A percentile compares a stretch with the other conserved stretches of the same genome.
Conservation (phyloP, 2,329 filamentous ascomycete genomes). For the Lasiodiplodia gonubiensis region DNA sequence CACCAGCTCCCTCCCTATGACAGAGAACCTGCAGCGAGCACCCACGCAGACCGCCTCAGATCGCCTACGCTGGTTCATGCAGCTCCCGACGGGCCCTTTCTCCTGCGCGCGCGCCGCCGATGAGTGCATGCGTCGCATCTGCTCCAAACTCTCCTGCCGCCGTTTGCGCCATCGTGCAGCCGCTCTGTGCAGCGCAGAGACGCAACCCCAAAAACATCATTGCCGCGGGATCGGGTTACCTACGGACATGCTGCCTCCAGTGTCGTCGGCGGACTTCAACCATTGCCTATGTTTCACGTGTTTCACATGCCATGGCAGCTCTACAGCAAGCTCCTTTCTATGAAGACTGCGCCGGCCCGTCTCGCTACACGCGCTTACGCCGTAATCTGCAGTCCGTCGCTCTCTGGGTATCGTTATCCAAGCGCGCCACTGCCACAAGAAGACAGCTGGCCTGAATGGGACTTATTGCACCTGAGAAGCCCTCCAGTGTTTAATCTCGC, state of each 20-base stretch:
- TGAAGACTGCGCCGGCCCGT: background rate
- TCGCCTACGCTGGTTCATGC: slow-evolving; percentile 28
- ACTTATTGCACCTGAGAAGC: background rate
- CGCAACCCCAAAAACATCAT: slow-evolving; percentile 2
- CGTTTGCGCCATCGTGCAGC: slow-evolving; percentile 40
- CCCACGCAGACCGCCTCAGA: slow-evolving; percentile 26
- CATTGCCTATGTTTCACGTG: background rate
- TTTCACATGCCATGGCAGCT: background rate
- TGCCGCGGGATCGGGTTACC: background rate
- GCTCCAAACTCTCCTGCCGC: slow-evolving; percentile 29
- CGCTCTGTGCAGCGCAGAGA: slow-evolving; percentile 1
- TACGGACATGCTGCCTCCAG: background rate
- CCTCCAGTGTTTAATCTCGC: background rate
- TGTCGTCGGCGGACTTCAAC: background rate
- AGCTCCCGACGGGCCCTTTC: slow-evolving; percentile 11
- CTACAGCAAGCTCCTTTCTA: background rate
- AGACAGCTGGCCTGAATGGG: slow-evolving; percentile 7
- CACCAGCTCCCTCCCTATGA: slow-evolving; percentile 17
- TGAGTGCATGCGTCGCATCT: slow-evolving; percentile 8
- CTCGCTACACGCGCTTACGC: slow-evolving; percentile 28
- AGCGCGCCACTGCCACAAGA: background rate
- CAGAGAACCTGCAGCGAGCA: slow-evolving; percentile 9
- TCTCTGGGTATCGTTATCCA: background rate
- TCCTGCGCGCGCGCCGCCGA: slow-evolving; percentile 8
- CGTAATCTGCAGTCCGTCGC: slow-evolving; percentile 7